Evolutionary conservation across 805 yeast species (phyloP), one percentile per base, ranked within the genome.

Genomic region (Starmerella sirachaensis): DNA sequence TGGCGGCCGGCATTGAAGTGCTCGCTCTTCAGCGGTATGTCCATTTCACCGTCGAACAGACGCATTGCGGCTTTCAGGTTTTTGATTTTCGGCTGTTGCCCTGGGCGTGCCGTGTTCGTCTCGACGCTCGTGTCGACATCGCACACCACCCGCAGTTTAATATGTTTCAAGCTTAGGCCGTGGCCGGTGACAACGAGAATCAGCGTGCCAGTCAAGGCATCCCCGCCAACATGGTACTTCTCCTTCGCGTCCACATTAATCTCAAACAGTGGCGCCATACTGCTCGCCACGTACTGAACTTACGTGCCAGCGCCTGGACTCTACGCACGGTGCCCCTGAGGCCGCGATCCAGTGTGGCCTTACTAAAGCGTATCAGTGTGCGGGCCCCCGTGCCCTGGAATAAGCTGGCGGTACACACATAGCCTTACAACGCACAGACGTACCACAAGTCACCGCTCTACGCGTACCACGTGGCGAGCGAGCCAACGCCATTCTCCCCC

Each of bases 191-290:
- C 37, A 6, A 13, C 31, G n/a, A 45, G 29, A 8, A 38, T 28
- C 11, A 41, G 43, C 26, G 27, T 41, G 3, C 51, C 51, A 5
- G 23, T 21, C 6, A 47, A n/a, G n/a, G 16, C 27, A 17, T 38
- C 44, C n/a, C 49, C 47, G n/a, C 42, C 32, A 1, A 34, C 28
- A 26, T 41, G 37, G 11, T 31, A 30, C 21, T 32, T 27, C 27
- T 40, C 33, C 18, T 39, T 31, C 7, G 38, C 36, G 17, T 39
- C 40, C 3, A 32, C 12, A n/a, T 32, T 27, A 22, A 32, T 32
- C 22, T 32, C 29, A 17, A 32, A 32, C 9, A 11, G 29, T 3
- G 35, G 35, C 16, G 35, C 29, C 28, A 16, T 20, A 16, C 9
- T n/a, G n/a, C n/a, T n/a, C n/a, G n/a, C n/a, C n/a, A n/a, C n/a